Percentiles rank a stretch among this genome's conserved stretches.
Conservation (phyloP, 1,284 basidiomycete genomes). For the Tylopilus sp. region DNA sequence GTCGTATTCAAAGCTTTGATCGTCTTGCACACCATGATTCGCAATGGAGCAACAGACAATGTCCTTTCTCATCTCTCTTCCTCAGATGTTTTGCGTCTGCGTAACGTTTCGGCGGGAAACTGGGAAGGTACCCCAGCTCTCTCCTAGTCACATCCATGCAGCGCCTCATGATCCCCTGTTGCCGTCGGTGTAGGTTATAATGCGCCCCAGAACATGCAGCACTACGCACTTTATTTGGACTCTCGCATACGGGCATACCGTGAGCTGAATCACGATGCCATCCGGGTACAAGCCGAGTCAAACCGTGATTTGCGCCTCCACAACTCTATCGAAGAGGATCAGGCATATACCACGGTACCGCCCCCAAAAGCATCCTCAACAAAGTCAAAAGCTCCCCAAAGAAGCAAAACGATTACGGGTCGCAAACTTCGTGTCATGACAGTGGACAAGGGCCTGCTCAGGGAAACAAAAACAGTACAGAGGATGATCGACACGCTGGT, state of each 20-base stretch:
- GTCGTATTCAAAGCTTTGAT: conserved; percentile 96
- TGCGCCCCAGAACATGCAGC: conserved; percentile 80
- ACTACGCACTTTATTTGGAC: conserved; percentile 90
- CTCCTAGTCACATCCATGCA: background rate
- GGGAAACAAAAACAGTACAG: conserved; percentile 92
- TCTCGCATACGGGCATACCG: conserved; percentile 85
- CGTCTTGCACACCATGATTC: conserved; percentile 93
- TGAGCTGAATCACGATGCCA: conserved; percentile 91
- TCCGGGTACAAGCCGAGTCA: conserved; percentile 84
- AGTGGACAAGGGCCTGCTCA: conserved; percentile 91
- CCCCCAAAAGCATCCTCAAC: conserved; percentile 28
- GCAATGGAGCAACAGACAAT: conserved; percentile 90
- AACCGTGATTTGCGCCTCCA: conserved; percentile 79
- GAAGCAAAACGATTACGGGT: conserved; percentile 77
- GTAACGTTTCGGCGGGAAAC: conserved; percentile 68
- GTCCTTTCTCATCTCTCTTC: conserved; percentile 81
- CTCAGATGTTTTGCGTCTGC: conserved; percentile 73
- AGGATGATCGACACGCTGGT: conserved; percentile 83
- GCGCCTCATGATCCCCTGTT: conserved; percentile 6
- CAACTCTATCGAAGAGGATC: conserved; percentile 56
- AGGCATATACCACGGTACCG: conserved; percentile 29
- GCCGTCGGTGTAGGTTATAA: conserved; percentile 59
- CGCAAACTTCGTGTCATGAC: conserved; percentile 87
- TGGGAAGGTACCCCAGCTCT: conserved; percentile 68
- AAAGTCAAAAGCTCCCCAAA: conserved; percentile 37